Percentiles rank a stretch among this genome's conserved stretches.
Conservation (phyloP, 129 eudicot species). For the Centrapalus pauciflorus region DNA sequence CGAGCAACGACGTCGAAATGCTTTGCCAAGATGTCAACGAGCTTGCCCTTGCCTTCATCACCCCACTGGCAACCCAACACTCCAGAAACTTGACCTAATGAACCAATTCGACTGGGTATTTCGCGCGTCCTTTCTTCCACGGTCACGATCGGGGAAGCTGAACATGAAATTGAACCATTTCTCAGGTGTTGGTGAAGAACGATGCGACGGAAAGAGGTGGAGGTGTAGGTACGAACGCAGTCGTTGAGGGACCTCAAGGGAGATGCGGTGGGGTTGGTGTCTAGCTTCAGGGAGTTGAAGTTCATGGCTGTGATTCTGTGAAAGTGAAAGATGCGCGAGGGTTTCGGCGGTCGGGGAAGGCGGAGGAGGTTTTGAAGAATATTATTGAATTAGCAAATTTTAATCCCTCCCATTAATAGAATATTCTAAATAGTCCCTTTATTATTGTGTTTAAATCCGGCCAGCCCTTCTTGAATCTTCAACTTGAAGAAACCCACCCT, state of each 20-base stretch:
- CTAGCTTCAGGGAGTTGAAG: conserved; percentile 23
- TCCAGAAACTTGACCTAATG: conserved; percentile 79
- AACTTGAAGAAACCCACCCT: too few species aligned
- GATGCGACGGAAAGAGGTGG: background rate
- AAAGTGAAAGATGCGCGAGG: conserved; percentile 14
- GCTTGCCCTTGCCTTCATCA: conserved; percentile 98
- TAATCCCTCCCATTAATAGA: background rate
- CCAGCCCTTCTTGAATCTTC: background rate
- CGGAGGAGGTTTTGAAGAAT: background rate
- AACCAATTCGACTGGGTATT: conserved; percentile 45
- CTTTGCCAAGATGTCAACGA: conserved; percentile 83
- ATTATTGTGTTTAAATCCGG: background rate
- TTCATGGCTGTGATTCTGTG: conserved; percentile 24
- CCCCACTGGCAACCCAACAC: conserved; percentile 99
- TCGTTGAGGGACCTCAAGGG: conserved; percentile 8
- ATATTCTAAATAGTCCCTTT: background rate
- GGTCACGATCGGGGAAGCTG: conserved; percentile 18
- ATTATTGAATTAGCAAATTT: background rate
- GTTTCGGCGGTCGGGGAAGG: conserved; percentile 18
- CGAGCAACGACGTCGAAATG: conserved; percentile 95
- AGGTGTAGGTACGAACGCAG: background rate
- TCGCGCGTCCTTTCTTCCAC: conserved; percentile 24
- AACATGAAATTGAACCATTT: conserved; percentile 20
- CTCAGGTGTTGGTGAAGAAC: background rate
- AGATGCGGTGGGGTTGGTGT: conserved; percentile 24